Evolutionary conservation across 768 basidiomycete genomes (phyloP), one percentile per base, ranked within the genome.

Genomic region (Mycena chlorophos): DNA sequence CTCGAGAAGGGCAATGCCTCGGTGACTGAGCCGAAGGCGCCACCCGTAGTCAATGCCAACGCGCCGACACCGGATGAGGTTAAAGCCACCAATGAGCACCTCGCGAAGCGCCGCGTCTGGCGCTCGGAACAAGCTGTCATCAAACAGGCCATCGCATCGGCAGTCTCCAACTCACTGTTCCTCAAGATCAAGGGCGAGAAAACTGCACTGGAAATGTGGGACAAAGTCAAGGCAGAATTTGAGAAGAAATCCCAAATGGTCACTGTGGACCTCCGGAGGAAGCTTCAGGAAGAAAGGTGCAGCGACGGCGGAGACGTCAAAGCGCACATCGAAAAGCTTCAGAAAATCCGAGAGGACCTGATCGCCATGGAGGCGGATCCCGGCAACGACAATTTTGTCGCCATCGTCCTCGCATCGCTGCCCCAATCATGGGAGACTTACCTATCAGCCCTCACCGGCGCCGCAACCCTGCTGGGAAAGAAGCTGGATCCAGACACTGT

Each of bases 111-210:
- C 17, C 31, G 31, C 8, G 8, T 34, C 31, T 56, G 55, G 55
- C 51, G 46, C 16, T 53, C 52, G n/a, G 42, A 53, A 30, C 52
- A 68, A 38, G 65, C 56, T 20, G 52, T 54, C 5, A 46, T 62
- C n/a, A 63, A 61, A 37, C 61, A 66, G n/a, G 57, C 58, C 0
- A 51, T 69, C 20, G 61, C 61, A n/a, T 50, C 57, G 16, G 56
- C 23, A 13, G 62, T 68, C 22, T 49, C 60, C 12, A 63, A 68
- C 30, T 60, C 51, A 3, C 27, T 67, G 5, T 60, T 66, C 31
- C 55, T 68, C 20, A 59, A 62, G 39, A 53, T 70, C 8, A 57
- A 54, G 8, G 23, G 22, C 3, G n/a, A 52, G 19, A 14, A 26
- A 26, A 56, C 48, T 0, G 62, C 61, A 6, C 3, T 6, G 8